Evolutionary conservation across 495 filamentous ascomycete genomes (phyloP), one percentile per base, ranked within the genome.

Genomic region (Talaromyces proteolyticus): DNA sequence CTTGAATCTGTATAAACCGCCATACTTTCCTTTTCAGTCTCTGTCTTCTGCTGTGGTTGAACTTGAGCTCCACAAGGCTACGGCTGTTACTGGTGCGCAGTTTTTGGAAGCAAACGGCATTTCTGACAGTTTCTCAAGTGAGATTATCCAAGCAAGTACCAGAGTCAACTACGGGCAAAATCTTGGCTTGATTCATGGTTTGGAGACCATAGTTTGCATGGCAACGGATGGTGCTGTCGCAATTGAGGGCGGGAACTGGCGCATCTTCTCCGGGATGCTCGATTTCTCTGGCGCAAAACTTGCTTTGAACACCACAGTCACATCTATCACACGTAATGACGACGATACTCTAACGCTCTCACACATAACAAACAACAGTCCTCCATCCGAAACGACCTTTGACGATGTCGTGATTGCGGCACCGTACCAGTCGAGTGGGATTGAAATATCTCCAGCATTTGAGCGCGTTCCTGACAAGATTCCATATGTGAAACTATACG

Each of bases 141-240:
- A 99, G 42, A 82, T 99, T 38, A 80, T 98, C 11, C 94, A 97
- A 68, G 89, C 93, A 2, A 87, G 83, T 54, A 97, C 93, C 1
- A 76, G 93, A 4, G 93, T 97, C 39, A 99, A 99, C 61, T 97
- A 97, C 69, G 93, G 86, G 0, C 88, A 92, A 54, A 96, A 99
- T 52, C 61, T 98, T 6, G 74, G 67, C 2, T 63, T 83, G 40
- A 93, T 97, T 24, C 92, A 99, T 58, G 94, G 89, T 3, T 64
- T 99, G 8, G 89, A 92, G 55, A 82, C 91, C 0, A 92, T 96
- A 86, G 93, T 96, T 14, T 86, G 89, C 60, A 89, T 97, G 88
- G 88, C 91, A 1, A 84, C 90, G 0, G 86, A 93, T 44, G 89
- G 89, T 4, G 88, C 91, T 0, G 80, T 91, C 57, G 67, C 84